Evolutionary conservation across 805 yeast genomes (phyloP).

Genomic region (Metschnikowia bowlesiae): DNA sequence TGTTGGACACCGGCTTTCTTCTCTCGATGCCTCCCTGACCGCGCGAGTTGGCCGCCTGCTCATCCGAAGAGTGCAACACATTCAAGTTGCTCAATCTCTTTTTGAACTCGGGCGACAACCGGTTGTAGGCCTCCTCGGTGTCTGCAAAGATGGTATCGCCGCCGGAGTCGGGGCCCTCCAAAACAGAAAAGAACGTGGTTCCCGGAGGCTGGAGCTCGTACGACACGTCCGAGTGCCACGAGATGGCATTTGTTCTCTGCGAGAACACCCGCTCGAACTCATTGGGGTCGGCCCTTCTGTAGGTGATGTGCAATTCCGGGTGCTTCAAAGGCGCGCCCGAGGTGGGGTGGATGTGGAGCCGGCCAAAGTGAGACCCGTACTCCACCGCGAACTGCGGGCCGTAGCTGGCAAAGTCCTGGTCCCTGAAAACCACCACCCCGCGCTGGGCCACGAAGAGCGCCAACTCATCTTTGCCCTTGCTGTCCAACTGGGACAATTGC

Average conservation of each 20-base stretch:
- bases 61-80: slow-evolving; percentile 66
- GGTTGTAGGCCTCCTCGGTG: slow-evolving; percentile 62
- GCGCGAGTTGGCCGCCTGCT: slow-evolving; percentile 59
- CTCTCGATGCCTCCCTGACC: slow-evolving; percentile 58
- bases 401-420: slow-evolving; percentile 52
- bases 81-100: slow-evolving; percentile 55
- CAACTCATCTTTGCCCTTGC: slow-evolving; percentile 60
- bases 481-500: slow-evolving; percentile 52
- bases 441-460: slow-evolving; percentile 65
- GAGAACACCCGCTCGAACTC: slow-evolving; percentile 17
- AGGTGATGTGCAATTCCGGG: slow-evolving; percentile 19
- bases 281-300: slow-evolving; percentile 17
- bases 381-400: slow-evolving; percentile 49
- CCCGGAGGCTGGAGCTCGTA: slow-evolving; percentile 74
- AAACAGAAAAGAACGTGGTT: slow-evolving; percentile 58
- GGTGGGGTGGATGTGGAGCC: slow-evolving; percentile 68
- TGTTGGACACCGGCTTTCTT: slow-evolving; percentile 56
- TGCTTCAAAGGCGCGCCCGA: slow-evolving; percentile 58
- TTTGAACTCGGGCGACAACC: slow-evolving; percentile 64
- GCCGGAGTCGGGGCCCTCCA: slow-evolving; percentile 57
- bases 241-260: slow-evolving; percentile 33
- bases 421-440: slow-evolving; percentile 63
- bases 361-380: slow-evolving; percentile 63
- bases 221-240: slow-evolving; percentile 73
- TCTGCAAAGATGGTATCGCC: slow-evolving; percentile 83